A percentile compares a stretch with the other conserved stretches of the same genome.
These are phyloP conservation scores for Ophiostoma novo-ulmi DNA, from an alignment of 2,329 filamentous ascomycete species.

Conservation along the genomic window DNA sequence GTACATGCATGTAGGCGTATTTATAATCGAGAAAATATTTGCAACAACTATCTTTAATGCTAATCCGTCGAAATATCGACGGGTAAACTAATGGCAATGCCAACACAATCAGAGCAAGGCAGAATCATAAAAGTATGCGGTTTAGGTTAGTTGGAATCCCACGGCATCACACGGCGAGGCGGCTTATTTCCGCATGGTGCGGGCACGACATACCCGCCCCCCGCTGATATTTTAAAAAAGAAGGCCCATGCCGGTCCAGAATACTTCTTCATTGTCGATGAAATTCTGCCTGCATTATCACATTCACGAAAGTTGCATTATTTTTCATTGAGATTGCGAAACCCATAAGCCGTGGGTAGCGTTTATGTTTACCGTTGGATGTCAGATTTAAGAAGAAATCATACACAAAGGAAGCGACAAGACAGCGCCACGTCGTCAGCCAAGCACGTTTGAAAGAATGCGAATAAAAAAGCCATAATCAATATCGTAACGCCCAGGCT, in stretches of 20 bases:
- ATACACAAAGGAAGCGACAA: neutral
- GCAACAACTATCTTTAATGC: too few relatives aligned
- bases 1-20: neutral
- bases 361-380: neutral
- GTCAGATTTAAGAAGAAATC: neutral
- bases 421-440: constrained; percentile 4
- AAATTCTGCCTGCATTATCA: neutral
- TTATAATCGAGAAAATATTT: too few relatives aligned
- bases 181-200: neutral
- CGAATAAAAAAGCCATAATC: neutral
- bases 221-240: neutral
- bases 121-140: neutral
- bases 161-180: neutral
- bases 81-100: too few relatives aligned
- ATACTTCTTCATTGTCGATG: neutral
- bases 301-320: neutral
- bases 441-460: neutral
- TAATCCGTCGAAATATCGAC: too few relatives aligned
- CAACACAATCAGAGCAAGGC: neutral
- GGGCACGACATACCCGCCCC: neutral
- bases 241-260: neutral
- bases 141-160: neutral
- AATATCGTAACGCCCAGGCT: neutral
- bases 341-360: neutral
- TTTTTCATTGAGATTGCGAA: neutral